Evolutionary conservation across 176 grass and related monocot genomes (phyloP), one percentile per base, ranked within the genome.

Genomic region (Lolium perenne): DNA sequence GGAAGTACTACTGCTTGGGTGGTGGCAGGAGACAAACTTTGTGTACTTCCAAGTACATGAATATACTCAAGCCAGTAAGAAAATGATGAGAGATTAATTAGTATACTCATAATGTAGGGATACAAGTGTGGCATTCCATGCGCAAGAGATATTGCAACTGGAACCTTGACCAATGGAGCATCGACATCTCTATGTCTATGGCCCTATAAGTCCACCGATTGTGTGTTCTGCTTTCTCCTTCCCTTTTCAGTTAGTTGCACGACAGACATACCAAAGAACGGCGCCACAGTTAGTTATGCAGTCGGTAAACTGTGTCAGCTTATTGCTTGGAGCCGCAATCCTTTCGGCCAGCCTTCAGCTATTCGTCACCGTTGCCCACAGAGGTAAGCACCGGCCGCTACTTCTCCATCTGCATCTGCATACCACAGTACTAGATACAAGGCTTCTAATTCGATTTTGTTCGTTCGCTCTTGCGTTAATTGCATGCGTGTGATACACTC

Each of bases 1-100:
- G 81, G 81, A 70, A 71, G 26, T 77, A 80, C 38, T 76, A 81
- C 38, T 82, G 54, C 64, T 84, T 79, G 70, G 40, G 72, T 46
- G 74, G 87, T 77, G 77, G 35, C 65, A 26, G 79, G 86, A 74
- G 85, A 86, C 88, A 88, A 76, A 61, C 83, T 85, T 90, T 76
- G 73, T 70, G 67, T 76, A 50, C 82, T 82, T 69, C 82, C 70
- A 86, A 69, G 85, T 57, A 80, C 73, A 75, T 74, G 79, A 90
- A 85, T 93, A 78, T 90, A 75, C 79, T 82, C 17, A n/a, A 79
- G 78, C 80, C 78, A 85, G 79, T 76, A 69, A 79, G 50, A 90
- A 88, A 90, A 78, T 59, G 78, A 8, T 29, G 55, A 67, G n/a
- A n/a, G n/a, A n/a, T n/a, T 79, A 26, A 59, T 57, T 83, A 79